Conservation (phyloP, 768 basidiomycete species). For the Mycena olivaceomarginata region DNA sequence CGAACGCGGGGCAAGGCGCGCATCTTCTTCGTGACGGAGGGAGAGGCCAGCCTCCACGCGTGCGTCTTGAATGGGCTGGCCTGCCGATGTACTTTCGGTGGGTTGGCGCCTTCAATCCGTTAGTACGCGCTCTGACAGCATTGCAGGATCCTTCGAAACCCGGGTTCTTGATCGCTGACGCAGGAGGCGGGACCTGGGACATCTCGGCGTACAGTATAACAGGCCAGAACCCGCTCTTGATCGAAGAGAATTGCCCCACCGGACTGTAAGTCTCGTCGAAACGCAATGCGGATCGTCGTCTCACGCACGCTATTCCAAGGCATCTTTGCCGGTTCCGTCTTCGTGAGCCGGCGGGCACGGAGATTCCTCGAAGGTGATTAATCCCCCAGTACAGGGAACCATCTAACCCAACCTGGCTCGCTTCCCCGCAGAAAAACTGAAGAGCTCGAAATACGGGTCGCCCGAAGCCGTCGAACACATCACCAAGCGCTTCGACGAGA, state of each 20-base stretch:
- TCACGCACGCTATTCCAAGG: constrained; percentile 60
- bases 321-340: constrained; percentile 89
- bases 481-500: constrained; percentile 88
- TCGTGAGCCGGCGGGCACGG: constrained; percentile 85
- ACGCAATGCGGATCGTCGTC: background rate
- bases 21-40: constrained; percentile 89
- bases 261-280: constrained; percentile 73
- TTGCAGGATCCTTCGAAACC: constrained; percentile 81
- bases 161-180: constrained; percentile 88
- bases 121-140: background rate
- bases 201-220: constrained; percentile 88
- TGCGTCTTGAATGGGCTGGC: constrained; percentile 88
- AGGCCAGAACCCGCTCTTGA: constrained; percentile 80
- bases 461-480: constrained; percentile 86
- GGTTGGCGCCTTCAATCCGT: constrained; percentile 43
- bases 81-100: constrained; percentile 85
- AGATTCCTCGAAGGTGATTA: constrained; percentile 82
- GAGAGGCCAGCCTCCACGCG: constrained; percentile 89
- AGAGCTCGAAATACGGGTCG: constrained; percentile 82
- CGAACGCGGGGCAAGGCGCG: constrained; percentile 82
- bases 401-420: constrained; percentile 24
- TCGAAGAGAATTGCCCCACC: constrained; percentile 91
- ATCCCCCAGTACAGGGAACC: constrained; percentile 22
- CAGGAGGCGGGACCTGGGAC: constrained; percentile 88
- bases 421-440: constrained; percentile 77